These are phyloP conservation scores for Tagetes patula DNA, from an alignment of 129 eudicot species.

Conservation along the genomic window DNA sequence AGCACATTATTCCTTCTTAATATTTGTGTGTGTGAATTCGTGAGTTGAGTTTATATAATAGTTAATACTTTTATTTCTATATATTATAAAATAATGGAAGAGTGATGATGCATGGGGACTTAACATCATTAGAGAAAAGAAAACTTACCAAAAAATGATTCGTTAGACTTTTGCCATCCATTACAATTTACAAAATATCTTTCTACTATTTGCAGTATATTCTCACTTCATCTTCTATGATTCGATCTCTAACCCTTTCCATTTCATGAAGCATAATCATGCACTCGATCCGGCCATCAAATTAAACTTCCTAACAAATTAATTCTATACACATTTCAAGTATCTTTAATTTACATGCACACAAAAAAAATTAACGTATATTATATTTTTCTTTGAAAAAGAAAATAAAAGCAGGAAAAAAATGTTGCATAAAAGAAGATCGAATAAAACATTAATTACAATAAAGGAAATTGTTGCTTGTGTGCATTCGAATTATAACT, in stretches of 20 bases:
- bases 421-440: slow-evolving; percentile 7
- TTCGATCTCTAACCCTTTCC: slow-evolving; percentile 15
- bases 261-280: slow-evolving; percentile 20
- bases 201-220: slow-evolving; percentile 36
- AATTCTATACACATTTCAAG: neutral
- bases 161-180: slow-evolving; percentile 42
- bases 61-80: no score
- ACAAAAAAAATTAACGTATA: neutral
- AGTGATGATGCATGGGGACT: slow-evolving; percentile 27
- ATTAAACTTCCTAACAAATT: neutral
- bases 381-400: slow-evolving; percentile 14
- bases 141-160: slow-evolving; percentile 45
- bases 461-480: slow-evolving; percentile 10
- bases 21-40: no score
- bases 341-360: neutral
- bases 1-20: no score
- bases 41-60: no score
- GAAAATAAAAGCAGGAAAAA: neutral
- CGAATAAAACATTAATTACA: neutral
- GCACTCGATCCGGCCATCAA: neutral
- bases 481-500: slow-evolving; percentile 8
- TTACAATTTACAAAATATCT: slow-evolving; percentile 35
- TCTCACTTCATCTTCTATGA: slow-evolving; percentile 30
- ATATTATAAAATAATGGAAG: neutral
- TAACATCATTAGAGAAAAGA: slow-evolving; percentile 36